phyloP scores from a whole-genome alignment of 75 land plant genomes.

The Cryptomeria japonica region DNA sequence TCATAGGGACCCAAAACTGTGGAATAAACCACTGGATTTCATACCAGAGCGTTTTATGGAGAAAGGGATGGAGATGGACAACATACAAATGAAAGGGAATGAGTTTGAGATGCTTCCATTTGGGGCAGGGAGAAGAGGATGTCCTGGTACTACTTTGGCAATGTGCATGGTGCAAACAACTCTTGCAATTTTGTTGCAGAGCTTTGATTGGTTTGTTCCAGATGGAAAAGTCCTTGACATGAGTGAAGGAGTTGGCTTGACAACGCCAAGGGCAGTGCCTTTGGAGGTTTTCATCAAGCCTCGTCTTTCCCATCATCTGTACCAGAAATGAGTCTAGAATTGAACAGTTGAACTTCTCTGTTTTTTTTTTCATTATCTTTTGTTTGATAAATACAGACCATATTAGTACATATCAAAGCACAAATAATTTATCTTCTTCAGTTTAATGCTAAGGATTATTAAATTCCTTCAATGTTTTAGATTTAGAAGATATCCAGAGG shows the following conservation, averaged over 20 bases:
- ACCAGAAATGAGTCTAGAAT: no score
- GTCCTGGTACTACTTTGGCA: slow-evolving; percentile 22
- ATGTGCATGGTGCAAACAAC: slow-evolving; percentile 12
- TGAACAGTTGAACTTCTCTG: no score
- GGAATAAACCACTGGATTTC: slow-evolving; percentile 14
- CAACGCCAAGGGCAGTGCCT: no score
- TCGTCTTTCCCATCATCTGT: no score
- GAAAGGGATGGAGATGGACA: not conserved
- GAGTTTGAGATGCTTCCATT: slow-evolving; percentile 34
- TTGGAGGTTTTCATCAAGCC: no score
- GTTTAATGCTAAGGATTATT: no score
- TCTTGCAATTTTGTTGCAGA: slow-evolving; percentile 21
- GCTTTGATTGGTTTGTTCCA: slow-evolving; percentile 17
- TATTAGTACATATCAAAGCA: no score
- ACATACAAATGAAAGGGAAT: slow-evolving; percentile 17
- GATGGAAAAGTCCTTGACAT: not conserved
- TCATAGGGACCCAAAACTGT: slow-evolving; percentile 12
- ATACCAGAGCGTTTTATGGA: slow-evolving; percentile 24
- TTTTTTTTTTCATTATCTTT: no score
- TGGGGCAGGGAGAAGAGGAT: slow-evolving; percentile 26
- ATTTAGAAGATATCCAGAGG: no score
- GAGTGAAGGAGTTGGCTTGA: not conserved
- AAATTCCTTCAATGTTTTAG: no score
- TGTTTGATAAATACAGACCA: no score
- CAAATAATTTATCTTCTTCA: no score